A percentile compares a stretch with the other conserved stretches of the same genome.
These are phyloP conservation scores for Sporothrix pallida DNA, from an alignment of 2,329 filamentous ascomycete species.

Conservation along the genomic window DNA sequence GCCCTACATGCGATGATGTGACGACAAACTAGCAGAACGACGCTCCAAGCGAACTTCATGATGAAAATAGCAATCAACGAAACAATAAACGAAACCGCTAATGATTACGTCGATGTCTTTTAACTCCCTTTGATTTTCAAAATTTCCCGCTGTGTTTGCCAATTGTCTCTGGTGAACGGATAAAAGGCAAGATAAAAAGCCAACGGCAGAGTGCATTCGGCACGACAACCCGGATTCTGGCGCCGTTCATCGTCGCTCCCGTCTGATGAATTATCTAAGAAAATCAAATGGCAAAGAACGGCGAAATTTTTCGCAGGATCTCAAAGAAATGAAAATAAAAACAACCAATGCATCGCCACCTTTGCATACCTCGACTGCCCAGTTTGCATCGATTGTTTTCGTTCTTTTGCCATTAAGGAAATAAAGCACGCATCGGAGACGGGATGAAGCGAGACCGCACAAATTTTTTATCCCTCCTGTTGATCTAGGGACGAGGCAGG, in stretches of 20 bases:
- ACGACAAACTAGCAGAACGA: neutral
- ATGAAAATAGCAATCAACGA: neutral
- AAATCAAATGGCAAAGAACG: neutral
- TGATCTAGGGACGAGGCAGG: neutral
- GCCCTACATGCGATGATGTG: neutral
- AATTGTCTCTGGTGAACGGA: neutral
- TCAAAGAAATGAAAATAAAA: no score
- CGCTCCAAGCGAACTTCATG: neutral
- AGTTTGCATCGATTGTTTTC: neutral
- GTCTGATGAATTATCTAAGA: neutral
- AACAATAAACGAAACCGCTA: neutral
- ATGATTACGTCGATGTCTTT: neutral
- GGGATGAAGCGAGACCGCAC: constrained; percentile 20
- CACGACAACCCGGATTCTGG: constrained; percentile 23
- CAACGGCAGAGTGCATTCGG: neutral
- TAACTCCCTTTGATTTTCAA: neutral
- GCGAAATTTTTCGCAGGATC: no score
- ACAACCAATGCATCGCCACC: no score
- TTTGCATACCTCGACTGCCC: no score
- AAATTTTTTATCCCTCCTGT: neutral
- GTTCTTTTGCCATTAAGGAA: neutral
- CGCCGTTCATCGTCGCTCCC: neutral
- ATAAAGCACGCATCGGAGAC: neutral
- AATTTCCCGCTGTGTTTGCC: neutral
- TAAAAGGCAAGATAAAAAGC: neutral